Evolutionary conservation across 768 basidiomycete genomes (phyloP), one percentile per base, ranked within the genome.

Genomic region (Crassisporium funariophilum): DNA sequence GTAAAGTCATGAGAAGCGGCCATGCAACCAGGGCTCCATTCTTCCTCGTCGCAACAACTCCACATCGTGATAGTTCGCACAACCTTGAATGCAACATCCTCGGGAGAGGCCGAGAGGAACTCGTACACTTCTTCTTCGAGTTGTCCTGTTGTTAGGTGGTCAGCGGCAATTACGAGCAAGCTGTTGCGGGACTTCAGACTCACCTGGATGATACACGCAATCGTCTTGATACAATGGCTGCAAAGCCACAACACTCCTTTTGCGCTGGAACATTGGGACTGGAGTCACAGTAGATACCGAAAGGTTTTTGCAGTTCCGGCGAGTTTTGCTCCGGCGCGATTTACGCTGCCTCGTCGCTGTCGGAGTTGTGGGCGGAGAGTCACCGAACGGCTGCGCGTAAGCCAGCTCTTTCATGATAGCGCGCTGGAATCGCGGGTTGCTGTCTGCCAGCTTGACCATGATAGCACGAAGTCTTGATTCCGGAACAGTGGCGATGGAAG

Each of bases 1-100:
- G 50, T 37, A 35, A n/a, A n/a, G n/a, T 64, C 57, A 8, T 50
- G 43, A 36, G 48, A 19, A 0, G 59, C 56, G 13, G 47, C 44
- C 3, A 60, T 59, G 48, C 73, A 75, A 4, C 73, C 74, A 1
- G 62, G 57, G 41, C 68, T 70, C 55, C 56, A 55, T 45, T 68
- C 68, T 23, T 74, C 74, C 46, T 74, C 71, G 35, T 72, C 68
- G 53, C 73, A 77, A 54, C 75, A 77, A 38, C 65, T 75, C 75
- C 75, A 77, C 71, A 75, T 75, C 10, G 62, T 62, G 12, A 75
- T 61, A 8, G 59, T 67, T 31, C 65, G 67, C 19, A 67, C 56
- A 10, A 63, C 65, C 24, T 62, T 62, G 46, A 62, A 65, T 3
- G 55, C 46, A 24, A 54, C 61, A 12, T 68, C 67, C 21, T 68